Percentiles rank a stretch among this genome's conserved stretches.
These are phyloP conservation scores for Patellifolia procumbens DNA, from an alignment of 179 eudicot genomes.

Conservation along the genomic window DNA sequence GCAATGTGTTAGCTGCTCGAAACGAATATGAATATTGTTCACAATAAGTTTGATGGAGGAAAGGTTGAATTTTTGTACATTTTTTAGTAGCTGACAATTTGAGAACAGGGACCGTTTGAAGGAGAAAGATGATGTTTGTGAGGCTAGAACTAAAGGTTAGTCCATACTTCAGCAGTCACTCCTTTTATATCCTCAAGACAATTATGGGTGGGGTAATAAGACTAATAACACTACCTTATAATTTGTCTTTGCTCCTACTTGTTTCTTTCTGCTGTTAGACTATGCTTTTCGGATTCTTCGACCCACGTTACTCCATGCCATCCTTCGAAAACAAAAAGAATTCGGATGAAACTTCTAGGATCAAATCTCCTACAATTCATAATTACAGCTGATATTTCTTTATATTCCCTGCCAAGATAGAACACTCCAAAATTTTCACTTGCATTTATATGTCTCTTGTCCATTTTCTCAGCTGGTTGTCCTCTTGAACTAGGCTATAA, in stretches of 20 bases:
- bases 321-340: conserved; percentile 1
- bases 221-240: neutral
- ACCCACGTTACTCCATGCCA: neutral
- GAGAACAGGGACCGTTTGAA: conserved; percentile 12
- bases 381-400: neutral
- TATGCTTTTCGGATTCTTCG: neutral
- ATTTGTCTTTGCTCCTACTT: conserved; percentile 24
- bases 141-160: conserved; percentile 38
- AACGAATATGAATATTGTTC: neutral
- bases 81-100: conserved; percentile 22
- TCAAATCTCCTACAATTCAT: neutral
- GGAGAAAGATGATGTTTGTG: conserved; percentile 40
- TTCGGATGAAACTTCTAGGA: neutral
- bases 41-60: neutral
- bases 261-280: conserved; percentile 9
- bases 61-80: conserved; percentile 8
- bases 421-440: neutral
- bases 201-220: neutral
- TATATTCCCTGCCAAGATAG: neutral
- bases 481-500: neutral
- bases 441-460: conserved; percentile 13
- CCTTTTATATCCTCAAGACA: neutral
- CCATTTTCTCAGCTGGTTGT: neutral
- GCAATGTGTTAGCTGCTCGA: conserved; percentile 4
- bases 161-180: conserved; percentile 19